Conservation (phyloP, 1,284 basidiomycete species). For the Pseudozyma hubeiensis region DNA sequence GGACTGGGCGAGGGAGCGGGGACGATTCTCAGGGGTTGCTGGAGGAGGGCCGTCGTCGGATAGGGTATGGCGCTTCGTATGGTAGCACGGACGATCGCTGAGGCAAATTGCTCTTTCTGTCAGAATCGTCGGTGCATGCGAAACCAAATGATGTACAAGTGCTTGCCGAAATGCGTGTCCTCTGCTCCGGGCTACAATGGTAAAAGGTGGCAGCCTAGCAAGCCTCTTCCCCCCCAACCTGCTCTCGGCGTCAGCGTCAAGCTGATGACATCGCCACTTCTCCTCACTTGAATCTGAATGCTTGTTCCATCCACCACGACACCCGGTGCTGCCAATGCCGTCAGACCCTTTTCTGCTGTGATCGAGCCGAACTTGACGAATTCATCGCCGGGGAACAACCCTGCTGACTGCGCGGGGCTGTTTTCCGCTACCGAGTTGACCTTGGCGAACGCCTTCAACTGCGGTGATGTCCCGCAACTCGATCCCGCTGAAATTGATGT, state of each 20-base stretch:
- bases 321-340: constrained; percentile 38
- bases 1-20: neutral
- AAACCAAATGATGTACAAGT: neutral
- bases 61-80: constrained; percentile 21
- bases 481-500: no score
- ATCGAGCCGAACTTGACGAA: constrained; percentile 42
- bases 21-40: constrained; percentile 36
- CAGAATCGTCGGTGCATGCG: neutral
- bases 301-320: constrained; percentile 31
- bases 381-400: constrained; percentile 33
- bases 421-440: constrained; percentile 48
- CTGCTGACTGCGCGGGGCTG: constrained; percentile 49
- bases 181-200: constrained; percentile 9
- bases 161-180: neutral
- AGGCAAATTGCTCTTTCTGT: neutral
- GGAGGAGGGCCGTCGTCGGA: constrained; percentile 22
- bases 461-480: neutral
- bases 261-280: neutral
- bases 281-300: constrained; percentile 18
- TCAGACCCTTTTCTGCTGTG: constrained; percentile 22
- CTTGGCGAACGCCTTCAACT: constrained; percentile 29
- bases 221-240: constrained; percentile 51
- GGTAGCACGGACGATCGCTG: constrained; percentile 24
- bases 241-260: constrained; percentile 32
- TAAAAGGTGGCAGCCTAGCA: constrained; percentile 47